Base-by-base conservation (phyloP, 2,329 filamentous ascomycete species). In the Diaporthe destruens region DNA sequence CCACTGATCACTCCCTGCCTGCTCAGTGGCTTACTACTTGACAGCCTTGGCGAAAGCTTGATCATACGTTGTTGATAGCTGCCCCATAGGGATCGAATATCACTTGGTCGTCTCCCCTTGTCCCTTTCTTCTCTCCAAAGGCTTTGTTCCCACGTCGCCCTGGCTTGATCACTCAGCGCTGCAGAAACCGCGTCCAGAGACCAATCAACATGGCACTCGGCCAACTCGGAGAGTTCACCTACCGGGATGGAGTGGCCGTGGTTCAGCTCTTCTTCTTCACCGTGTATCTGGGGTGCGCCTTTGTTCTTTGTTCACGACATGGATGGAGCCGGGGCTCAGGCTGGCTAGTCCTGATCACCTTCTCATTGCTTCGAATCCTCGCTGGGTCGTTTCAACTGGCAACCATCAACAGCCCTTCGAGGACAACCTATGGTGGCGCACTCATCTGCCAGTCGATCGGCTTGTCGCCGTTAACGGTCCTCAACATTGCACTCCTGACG, bases 381-480 rank as follows among this genome's bases (percentile, higher is more conserved):
- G 79, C 78, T 51, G 76, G 76, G 12, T 78, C 78, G 44, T 76
- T 74, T 54, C 66, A 78, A 6, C 71, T 81, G 14, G 53, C 76
- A 6, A 72, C 76, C 2, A 80, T 79, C 51, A 69, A 72, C 25
- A 44, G 78, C 66, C 49, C 75, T n/a, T 73, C 75, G 20, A 51
- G 71, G 12, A 67, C 76, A 20, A 71, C 78, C 6, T 66, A 74
- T 20, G 74, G 76, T 36, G 77, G 77, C 7, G 75, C 74, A 1
- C 73, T 75, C 18, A 78, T 80, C 39, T 80, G 79, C 69, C 74
- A 80, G 57, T 57, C 78, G 25, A 79, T 80, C 44, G 79, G 79
- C 7, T 65, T 80, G 73, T 77, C 79, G 0, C 78, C 79, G 34
- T 59, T 80, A 39, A 69, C 79, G 6, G 73, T 80, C 2, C 74